Evolutionary conservation across 2,329 filamentous ascomycete species (phyloP).

Genomic region (Triangularia verruculosa): DNA sequence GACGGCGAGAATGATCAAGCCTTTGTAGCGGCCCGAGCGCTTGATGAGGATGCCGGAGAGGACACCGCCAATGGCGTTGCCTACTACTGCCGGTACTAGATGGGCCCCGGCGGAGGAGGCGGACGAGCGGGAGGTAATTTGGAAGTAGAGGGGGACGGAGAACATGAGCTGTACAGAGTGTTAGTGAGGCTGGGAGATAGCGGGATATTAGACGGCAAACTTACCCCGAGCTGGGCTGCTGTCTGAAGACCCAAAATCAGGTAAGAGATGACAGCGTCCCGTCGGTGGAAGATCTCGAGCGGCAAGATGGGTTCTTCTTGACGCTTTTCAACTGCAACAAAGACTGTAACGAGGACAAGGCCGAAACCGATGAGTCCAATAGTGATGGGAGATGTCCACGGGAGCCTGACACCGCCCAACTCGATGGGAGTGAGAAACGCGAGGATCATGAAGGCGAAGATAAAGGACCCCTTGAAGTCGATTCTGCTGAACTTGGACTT

Average conservation of each 20-base stretch:
- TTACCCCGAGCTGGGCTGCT: conserved; percentile 55
- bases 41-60: conserved; percentile 57
- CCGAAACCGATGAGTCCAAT: conserved; percentile 32
- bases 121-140: conserved; percentile 56
- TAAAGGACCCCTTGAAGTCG: conserved; percentile 55
- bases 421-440: conserved; percentile 40
- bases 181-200: not conserved
- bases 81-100: conserved; percentile 64
- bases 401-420: conserved; percentile 38
- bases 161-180: conserved; percentile 53
- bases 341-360: conserved; percentile 31
- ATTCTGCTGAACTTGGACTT: conserved; percentile 47
- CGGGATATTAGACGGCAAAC: conserved; percentile 23
- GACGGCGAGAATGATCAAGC: conserved; percentile 49
- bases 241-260: conserved; percentile 51
- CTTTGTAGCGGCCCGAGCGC: conserved; percentile 58
- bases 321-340: conserved; percentile 34
- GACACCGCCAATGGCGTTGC: conserved; percentile 64
- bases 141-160: conserved; percentile 66
- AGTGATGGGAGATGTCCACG: conserved; percentile 39
- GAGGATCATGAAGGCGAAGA: conserved; percentile 40
- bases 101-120: conserved; percentile 58
- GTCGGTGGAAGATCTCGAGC: conserved; percentile 49
- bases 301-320: conserved; percentile 59
- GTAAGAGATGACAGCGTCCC: conserved; percentile 53